These are phyloP conservation scores for Phytophthora pisi DNA, from an alignment of 352 stramenopile species.

Conservation along the genomic window DNA sequence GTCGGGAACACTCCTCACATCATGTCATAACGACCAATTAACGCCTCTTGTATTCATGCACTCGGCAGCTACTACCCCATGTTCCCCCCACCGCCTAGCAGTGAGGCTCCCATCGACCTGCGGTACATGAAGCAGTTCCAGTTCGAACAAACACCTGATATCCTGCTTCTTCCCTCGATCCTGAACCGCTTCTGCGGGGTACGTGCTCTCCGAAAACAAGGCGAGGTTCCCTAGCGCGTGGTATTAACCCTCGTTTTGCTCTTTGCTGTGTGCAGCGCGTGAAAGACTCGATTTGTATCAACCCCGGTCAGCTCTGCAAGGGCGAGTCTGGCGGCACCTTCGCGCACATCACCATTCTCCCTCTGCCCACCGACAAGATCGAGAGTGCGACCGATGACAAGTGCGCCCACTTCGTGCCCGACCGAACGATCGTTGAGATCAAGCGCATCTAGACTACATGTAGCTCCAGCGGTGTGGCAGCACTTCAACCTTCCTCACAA, in stretches of 20 bases:
- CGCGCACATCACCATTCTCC: conserved; percentile 91
- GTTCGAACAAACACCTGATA: conserved; percentile 93
- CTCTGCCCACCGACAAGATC: conserved; percentile 85
- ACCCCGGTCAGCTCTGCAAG: conserved; percentile 95
- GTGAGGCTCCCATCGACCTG: conserved; percentile 90
- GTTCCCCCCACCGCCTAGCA: conserved; percentile 69
- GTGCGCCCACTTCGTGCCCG: conserved; percentile 71
- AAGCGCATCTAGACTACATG: conserved; percentile 78
- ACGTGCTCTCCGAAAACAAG: conserved; percentile 25
- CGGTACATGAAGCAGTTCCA: conserved; percentile 91
- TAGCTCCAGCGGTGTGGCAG: not conserved
- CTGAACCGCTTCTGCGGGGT: conserved; percentile 91
- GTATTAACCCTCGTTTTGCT: conserved; percentile 21
- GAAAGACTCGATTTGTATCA: conserved; percentile 94
- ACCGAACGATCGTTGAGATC: conserved; percentile 93
- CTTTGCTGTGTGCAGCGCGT: conserved; percentile 68
- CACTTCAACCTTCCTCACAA: not conserved
- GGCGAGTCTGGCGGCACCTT: conserved; percentile 94
- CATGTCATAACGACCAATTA: conserved; percentile 3
- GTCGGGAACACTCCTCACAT: not conserved
- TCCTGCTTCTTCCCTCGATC: conserved; percentile 95
- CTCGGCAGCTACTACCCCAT: conserved; percentile 72
- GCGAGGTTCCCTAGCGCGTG: not conserved
- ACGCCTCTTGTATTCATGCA: not conserved
- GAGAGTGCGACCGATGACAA: conserved; percentile 47